Base-by-base conservation (phyloP, 352 stramenopile genomes). In the Globisporangium takayamanum region DNA sequence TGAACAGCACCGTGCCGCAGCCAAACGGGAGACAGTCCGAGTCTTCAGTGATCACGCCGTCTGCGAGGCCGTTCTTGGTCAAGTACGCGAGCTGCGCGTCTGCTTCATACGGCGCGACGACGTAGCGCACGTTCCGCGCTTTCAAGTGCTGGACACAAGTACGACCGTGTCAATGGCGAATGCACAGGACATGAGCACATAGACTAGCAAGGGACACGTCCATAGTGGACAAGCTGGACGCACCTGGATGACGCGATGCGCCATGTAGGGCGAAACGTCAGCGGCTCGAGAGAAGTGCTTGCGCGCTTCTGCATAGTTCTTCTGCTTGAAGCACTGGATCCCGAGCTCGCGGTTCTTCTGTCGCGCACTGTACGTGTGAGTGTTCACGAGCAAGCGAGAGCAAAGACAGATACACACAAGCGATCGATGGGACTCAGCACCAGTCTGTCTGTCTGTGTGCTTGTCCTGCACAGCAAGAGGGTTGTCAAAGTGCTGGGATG, bases 51-150 rank as follows among this genome's bases (percentile, higher is more conserved):
- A 99, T 95, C 42, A 99, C 93, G 41, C 84, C 84, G 58, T 99
- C 91, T 15, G 94, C 87, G n/a, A 96, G 59, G 8, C 74, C 72
- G 25, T 73, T 67, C 55, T 81, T 80, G 39, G 79, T 74, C 28
- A 99, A 68, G 64, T 87, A 98, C 3, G 95, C 93, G 55, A 99
- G 80, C 73, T 99, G 96, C 3, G 97, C 95, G 62, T 99, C 97
- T 14, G 97, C 96, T 77, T 99, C 97, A 65, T 99, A 99, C 10
- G 96, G 96, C 10, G 96, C 96, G 4, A 99, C 96, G 5, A 99
- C 68, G 61, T 95, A 98, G 6, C 78, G 45, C 37, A 99, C 81
- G 11, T 77, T 80, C 15, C 62, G 68, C 28, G 62, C 57, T 60
- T 87, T 89, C 11, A 91, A 59, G 14, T 66, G 60, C 81, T 89